Evolutionary conservation across 352 stramenopile species (phyloP), one percentile per base, ranked within the genome.

Genomic region (Globisporangium ultimum): DNA sequence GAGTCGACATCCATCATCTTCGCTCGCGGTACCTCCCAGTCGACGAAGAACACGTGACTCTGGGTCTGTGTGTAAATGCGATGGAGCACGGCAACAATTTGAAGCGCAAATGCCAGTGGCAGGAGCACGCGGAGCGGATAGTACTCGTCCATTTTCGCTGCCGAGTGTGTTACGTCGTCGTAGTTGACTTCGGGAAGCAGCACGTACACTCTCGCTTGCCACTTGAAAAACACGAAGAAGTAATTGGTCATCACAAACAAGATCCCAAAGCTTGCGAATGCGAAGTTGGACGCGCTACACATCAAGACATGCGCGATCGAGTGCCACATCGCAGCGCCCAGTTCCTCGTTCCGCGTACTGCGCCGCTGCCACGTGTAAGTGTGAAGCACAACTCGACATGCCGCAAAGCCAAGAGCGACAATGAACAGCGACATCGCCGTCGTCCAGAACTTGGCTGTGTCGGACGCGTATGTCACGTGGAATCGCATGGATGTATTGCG

Each of bases 141-240:
- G 65, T 98, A 98, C 51, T 96, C 87, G 62, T 93, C 87, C 18
- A 80, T 75, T 13, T 61, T 64, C 10, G 59, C 73, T 12, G 79
- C 70, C 17, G 28, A 84, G 66, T 7, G 76, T 53, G 53, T 10
- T 36, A 36, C 28, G 28, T 36, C 28, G 28, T 86, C 66, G 50
- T 87, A 67, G 28, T 80, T 67, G 13, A 80, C 63, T 20, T 84
- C 73, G 2, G 93, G 94, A 20, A 98, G 75, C 64, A 98, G 63
- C 15, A 97, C 38, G 59, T 94, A 93, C n/a, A 96, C 89, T 28
- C 55, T 76, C 8, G 76, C 81, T 64, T 98, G 91, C 13, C 97
- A 61, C 68, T 98, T 97, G 77, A 98, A 98, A 64, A 98, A 97
- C n/a, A 97, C 53, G 45, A 98, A 86, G 48, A 88, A 94, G 69